phyloP scores from a whole-genome alignment of 129 eudicot genomes.

The Flaveria trinervia region DNA sequence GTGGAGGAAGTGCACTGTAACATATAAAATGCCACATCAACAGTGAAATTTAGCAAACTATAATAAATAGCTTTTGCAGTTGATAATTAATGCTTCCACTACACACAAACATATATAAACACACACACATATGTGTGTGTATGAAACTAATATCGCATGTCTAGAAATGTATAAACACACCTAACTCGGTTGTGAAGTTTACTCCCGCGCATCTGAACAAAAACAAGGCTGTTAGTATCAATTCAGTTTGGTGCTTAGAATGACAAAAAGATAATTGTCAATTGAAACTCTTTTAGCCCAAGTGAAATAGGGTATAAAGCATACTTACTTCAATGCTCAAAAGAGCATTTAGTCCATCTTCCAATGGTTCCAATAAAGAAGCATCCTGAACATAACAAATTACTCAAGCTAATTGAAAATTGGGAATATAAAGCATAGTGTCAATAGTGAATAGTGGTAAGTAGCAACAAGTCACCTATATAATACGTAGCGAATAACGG shows the following conservation, averaged over 20 bases:
- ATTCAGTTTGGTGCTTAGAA: not conserved
- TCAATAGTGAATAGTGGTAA: no score
- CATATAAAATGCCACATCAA: constrained; percentile 19
- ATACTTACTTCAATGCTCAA: constrained; percentile 87
- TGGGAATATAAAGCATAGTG: not conserved
- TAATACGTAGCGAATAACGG: no score
- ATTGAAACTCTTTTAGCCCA: not conserved
- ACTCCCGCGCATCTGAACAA: constrained; percentile 86
- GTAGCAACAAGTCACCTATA: no score
- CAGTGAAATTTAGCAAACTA: not conserved
- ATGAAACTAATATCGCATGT: not conserved
- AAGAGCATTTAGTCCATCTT: constrained; percentile 92
- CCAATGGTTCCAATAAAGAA: constrained; percentile 64
- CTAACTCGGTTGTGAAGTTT: constrained; percentile 93
- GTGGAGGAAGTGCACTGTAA: constrained; percentile 95
- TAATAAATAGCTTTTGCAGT: not conserved
- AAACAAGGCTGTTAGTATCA: constrained; percentile 21
- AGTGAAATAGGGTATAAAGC: constrained; percentile 2
- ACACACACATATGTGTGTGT: no score
- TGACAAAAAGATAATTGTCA: not conserved
- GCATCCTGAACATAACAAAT: constrained; percentile 58
- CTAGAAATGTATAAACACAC: constrained; percentile 40
- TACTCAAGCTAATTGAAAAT: constrained; percentile 6
- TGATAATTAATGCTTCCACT: constrained; percentile 8
- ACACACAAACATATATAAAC: not conserved